Base-by-base conservation (phyloP, 2,329 filamentous ascomycete genomes). In the Lecanicillium sp. region DNA sequence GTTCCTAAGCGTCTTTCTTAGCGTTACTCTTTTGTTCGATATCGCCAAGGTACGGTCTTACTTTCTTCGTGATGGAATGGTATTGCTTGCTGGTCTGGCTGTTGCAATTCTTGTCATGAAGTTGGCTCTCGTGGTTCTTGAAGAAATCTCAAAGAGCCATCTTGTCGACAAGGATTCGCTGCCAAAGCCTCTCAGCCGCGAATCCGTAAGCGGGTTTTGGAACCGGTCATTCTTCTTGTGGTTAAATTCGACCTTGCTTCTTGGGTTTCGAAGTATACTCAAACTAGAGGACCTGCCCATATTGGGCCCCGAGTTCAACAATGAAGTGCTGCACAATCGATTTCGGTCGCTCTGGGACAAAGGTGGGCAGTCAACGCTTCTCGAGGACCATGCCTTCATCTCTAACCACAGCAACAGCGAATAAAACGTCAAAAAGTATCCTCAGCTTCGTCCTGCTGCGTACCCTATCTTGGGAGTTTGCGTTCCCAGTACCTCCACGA, bases 1-100 rank as follows among this genome's bases (percentile, higher is more conserved):
- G 0, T 33, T 65, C 2, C 45, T 64, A 11, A 51, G 45, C 29
- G 12, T 40, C 8, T 65, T 56, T 30, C 48, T 65, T 4, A 43
- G 60, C 31, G 38, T 53, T 11, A 54, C 55, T 0, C 44, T 56
- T 6, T 31, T 63, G 13, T 54, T 61, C 19, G 60, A 65, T 15
- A 44, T 56, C 15, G 54, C 57, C 2, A 47, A 52, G 8, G 44
- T 51, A 2, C 45, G 62, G 19, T 63, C 61, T 0, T 48, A 59
- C 2, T 62, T 56, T 51, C 48, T 63, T 4, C 52, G 59, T 5
- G 42, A 41, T 12, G 40, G 40, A 4, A 43, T 55, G 22, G n/a
- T 33, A 3, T 19, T 39, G 3, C 46, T 62, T 18, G 55, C 52
- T 2, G 40, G 35, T 14, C 40, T 61, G 3, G 57, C 56, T 27